Evolutionary conservation across 148 eudicot species (phyloP), one percentile per base, ranked within the genome.

Genomic region (Heliamphora exappendiculata): DNA sequence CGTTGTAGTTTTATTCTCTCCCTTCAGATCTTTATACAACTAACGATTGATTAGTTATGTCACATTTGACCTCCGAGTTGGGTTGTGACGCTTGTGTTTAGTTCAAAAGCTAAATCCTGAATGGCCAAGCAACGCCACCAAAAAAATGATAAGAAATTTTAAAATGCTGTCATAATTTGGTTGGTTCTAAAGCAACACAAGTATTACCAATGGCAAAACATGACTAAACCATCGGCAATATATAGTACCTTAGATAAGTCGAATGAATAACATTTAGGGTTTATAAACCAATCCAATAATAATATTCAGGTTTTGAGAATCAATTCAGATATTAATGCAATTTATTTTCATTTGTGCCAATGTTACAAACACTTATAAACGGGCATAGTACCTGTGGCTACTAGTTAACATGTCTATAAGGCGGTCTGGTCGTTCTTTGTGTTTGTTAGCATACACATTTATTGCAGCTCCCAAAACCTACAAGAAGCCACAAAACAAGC

Each of bases 401-500:
- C 97, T 95, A n/a, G 83, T 92, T 77, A 95, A 78, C 97, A 92
- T 92, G 86, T 95, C 99, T 84, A 95, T 95, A 79, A 95, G 99
- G 74, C 98, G 99, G 83, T 92, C 99, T 44, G 99, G 99, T 28
- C 99, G 91, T 81, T 95, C 99, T 80, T 95, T 95, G 81, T 95
- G 99, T 82, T 86, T 92, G 87, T 95, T 95, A 65, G 99, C 99
- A 72, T 95, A 95, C 31, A 95, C 97, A 84, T 88, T 95, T 37
- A 95, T 93, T 57, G 99, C 99, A 73, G 97, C 96, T 49, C 99
- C 99, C 86, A 95, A 80, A 77, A 93, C 99, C 98, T 94, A 86
- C 74, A 84, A 64, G 19, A 58, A 74, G 63, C 75, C 47, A 60
- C 13, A 70, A 65, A 73, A 39, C 39, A 33, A 59, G 59, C 55